Conservation (phyloP, 2,329 filamentous ascomycete species). For the Didymella keratinophila region DNA sequence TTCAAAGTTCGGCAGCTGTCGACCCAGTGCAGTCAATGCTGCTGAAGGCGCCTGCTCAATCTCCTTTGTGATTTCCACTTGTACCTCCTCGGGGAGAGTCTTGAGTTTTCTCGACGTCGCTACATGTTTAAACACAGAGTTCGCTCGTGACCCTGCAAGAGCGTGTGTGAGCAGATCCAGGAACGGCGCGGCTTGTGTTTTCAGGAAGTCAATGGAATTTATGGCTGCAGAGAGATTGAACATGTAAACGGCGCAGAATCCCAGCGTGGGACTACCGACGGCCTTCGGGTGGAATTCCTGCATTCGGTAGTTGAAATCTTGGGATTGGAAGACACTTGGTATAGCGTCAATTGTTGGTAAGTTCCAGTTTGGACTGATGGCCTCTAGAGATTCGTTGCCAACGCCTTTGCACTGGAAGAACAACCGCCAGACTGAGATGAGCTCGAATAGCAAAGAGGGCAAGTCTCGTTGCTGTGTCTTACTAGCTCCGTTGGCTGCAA, state of each 20-base stretch:
- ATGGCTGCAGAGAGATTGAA: constrained; percentile 41
- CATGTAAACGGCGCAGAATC: constrained; percentile 43
- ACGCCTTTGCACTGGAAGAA: constrained; percentile 44
- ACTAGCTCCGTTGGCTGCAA: constrained; percentile 20
- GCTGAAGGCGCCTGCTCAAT: constrained; percentile 35
- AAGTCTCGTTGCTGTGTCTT: constrained; percentile 21
- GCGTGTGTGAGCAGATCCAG: constrained; percentile 35
- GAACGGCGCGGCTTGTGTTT: constrained; percentile 40
- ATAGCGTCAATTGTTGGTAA: constrained; percentile 27
- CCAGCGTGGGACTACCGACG: constrained; percentile 25
- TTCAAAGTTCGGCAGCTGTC: constrained; percentile 4
- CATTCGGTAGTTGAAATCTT: constrained; percentile 35
- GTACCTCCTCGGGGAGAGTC: constrained; percentile 31
- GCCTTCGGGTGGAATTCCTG: constrained; percentile 36
- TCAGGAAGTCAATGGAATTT: constrained; percentile 24
- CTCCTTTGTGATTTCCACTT: constrained; percentile 34
- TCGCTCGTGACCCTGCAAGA: constrained; percentile 33
- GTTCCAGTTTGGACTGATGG: constrained; percentile 37
- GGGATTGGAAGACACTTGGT: constrained; percentile 11
- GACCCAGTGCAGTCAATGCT: constrained; percentile 30
- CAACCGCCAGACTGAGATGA: constrained; percentile 45
- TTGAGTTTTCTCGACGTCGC: constrained; percentile 19
- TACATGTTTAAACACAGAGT: constrained; percentile 23
- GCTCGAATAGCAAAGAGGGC: constrained; percentile 35
- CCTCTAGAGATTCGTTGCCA: constrained; percentile 25